These are phyloP conservation scores for Colletotrichum sp. DNA, from an alignment of 2,329 filamentous ascomycete genomes.

Conservation along the genomic window DNA sequence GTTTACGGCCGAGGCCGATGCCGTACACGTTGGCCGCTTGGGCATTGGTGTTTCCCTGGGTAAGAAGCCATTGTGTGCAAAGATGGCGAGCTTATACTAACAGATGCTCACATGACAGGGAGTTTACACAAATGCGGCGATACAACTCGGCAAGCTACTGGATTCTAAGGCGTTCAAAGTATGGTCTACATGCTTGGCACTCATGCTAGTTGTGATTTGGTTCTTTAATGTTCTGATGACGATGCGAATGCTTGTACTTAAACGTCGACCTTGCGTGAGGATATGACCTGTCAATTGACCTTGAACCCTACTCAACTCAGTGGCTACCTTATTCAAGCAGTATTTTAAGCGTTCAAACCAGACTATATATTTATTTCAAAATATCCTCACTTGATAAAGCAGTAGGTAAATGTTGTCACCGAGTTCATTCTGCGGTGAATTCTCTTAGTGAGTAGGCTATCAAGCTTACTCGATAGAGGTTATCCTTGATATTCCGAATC, in stretches of 20 bases:
- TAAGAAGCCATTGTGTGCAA: slow-evolving; percentile 19
- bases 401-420: fast-evolving
- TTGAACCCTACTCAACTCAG: fast-evolving
- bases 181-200: slow-evolving; percentile 38
- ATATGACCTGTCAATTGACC: neutral
- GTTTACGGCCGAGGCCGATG: slow-evolving; percentile 23
- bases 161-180: slow-evolving; percentile 41
- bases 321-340: neutral
- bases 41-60: slow-evolving; percentile 43
- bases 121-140: slow-evolving; percentile 41
- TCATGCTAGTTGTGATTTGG: slow-evolving; percentile 39
- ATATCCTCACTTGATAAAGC: neutral
- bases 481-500: neutral
- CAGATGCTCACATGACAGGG: slow-evolving; percentile 27
- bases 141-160: slow-evolving; percentile 40
- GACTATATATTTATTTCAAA: neutral
- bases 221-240: neutral
- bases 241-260: neutral
- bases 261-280: neutral
- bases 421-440: neutral
- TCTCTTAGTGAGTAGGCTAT: fast-evolving
- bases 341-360: neutral
- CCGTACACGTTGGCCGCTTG: slow-evolving; percentile 35
- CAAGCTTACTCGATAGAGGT: fast-evolving
- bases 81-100: neutral